Percentiles rank a stretch among this genome's conserved stretches.
phyloP scores from a whole-genome alignment of 192 early-diverging fungal species.

The Obelidium mucronatum region DNA sequence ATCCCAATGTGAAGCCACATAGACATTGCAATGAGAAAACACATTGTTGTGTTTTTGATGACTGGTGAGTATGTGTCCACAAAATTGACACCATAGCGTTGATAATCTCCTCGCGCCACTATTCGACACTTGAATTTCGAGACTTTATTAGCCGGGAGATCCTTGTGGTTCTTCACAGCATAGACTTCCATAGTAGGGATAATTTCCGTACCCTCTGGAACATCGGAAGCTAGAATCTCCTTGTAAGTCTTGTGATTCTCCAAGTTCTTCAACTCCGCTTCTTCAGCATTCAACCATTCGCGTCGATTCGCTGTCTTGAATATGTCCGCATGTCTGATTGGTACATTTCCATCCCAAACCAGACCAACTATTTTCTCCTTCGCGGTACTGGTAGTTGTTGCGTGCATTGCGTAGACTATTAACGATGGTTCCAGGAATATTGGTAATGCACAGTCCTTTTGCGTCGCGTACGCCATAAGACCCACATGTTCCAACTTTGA shows the following conservation, averaged over 20 bases:
- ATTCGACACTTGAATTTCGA: neutral
- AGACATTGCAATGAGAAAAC: neutral
- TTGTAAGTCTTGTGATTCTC: constrained; percentile 1
- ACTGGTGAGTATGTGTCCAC: constrained; percentile 6
- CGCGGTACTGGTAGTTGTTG: neutral
- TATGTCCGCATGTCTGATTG: neutral
- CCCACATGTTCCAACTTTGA: neutral
- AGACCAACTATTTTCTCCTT: neutral
- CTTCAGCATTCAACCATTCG: neutral
- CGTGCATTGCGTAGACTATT: neutral
- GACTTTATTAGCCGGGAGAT: neutral
- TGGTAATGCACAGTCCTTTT: neutral
- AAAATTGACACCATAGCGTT: neutral
- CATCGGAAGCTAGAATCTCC: neutral
- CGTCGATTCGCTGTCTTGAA: neutral
- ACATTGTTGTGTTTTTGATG: constrained; percentile 9
- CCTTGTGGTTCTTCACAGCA: constrained; percentile 15
- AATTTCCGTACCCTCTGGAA: neutral
- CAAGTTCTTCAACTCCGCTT: neutral
- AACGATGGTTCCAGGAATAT: neutral
- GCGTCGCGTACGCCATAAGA: neutral
- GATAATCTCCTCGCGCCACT: constrained; percentile 11
- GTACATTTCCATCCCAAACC: neutral
- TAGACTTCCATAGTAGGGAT: constrained; percentile 17
- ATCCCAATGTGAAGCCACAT: neutral